phyloP scores from a whole-genome alignment of 1,284 basidiomycete species.

The Sanghuangporus baumii region DNA sequence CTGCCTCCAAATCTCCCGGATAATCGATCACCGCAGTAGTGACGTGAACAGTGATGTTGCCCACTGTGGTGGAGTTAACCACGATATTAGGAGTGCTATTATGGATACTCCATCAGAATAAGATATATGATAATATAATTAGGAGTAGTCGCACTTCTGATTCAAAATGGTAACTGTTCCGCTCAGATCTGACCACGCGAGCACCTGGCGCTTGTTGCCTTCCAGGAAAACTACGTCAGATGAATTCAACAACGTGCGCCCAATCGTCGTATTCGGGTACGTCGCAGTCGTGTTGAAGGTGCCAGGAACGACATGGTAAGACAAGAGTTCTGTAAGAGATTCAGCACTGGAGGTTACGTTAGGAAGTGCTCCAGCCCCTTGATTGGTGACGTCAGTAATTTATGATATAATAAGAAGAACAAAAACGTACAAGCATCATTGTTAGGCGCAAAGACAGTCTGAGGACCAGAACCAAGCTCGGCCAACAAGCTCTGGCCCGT shows the following conservation, averaged over 20 bases:
- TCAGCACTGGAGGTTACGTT: slow-evolving; percentile 34
- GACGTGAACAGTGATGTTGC: slow-evolving; percentile 46
- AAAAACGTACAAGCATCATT: slow-evolving; percentile 39
- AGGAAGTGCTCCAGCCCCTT: slow-evolving; percentile 31
- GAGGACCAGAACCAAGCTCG: slow-evolving; percentile 31
- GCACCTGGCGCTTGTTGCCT: slow-evolving; percentile 53
- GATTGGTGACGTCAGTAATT: slow-evolving; percentile 1
- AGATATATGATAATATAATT: not conserved
- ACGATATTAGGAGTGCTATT: slow-evolving; percentile 36
- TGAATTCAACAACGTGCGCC: slow-evolving; percentile 54
- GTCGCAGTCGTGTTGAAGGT: slow-evolving; percentile 38
- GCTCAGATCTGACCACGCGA: slow-evolving; percentile 51
- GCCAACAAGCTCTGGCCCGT: slow-evolving; percentile 39
- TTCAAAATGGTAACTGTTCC: slow-evolving; percentile 48
- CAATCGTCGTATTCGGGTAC: slow-evolving; percentile 55
- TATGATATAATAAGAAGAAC: not conserved
- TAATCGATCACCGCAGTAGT: slow-evolving; percentile 49
- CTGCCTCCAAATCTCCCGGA: slow-evolving; percentile 43
- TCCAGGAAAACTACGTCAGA: slow-evolving; percentile 44
- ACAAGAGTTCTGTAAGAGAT: slow-evolving; percentile 40
- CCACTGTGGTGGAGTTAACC: slow-evolving; percentile 37
- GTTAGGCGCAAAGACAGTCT: slow-evolving; percentile 44
- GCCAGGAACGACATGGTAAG: slow-evolving; percentile 60
- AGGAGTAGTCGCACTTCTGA: slow-evolving; percentile 35
- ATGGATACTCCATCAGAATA: not conserved